phyloP scores from a whole-genome alignment of 1,284 basidiomycete genomes.

The Bjerkandera adusta region DNA sequence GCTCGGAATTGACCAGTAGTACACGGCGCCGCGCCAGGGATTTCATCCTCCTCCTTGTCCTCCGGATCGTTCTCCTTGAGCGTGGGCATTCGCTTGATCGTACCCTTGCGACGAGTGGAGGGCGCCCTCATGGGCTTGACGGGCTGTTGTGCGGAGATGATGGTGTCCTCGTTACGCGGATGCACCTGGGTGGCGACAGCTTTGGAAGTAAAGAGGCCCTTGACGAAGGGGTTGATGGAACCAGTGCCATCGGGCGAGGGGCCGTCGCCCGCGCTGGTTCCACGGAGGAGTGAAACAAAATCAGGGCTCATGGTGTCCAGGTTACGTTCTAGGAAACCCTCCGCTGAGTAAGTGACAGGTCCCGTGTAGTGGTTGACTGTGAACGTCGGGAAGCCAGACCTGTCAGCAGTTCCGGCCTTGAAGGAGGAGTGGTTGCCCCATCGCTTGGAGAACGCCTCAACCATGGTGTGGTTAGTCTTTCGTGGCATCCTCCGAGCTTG shows the following conservation, averaged over 20 bases:
- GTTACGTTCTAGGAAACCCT: constrained; percentile 88
- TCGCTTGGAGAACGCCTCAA: constrained; percentile 90
- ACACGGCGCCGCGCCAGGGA: constrained; percentile 53
- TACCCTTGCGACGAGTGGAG: constrained; percentile 79
- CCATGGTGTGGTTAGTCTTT: constrained; percentile 93
- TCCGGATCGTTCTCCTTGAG: constrained; percentile 58
- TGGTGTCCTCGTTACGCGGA: constrained; percentile 90
- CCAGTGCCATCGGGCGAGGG: constrained; percentile 64
- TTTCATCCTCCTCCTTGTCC: constrained; percentile 54
- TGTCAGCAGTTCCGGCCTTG: constrained; percentile 74
- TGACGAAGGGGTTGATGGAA: constrained; percentile 88
- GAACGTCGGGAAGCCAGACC: constrained; percentile 84
- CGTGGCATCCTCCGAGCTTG: constrained; percentile 85
- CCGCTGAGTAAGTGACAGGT: constrained; percentile 88
- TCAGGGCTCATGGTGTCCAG: constrained; percentile 90
- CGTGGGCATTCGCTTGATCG: constrained; percentile 60
- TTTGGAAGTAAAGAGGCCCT: constrained; percentile 84
- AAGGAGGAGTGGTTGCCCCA: constrained; percentile 94
- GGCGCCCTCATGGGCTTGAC: constrained; percentile 93
- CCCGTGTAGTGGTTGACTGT: constrained; percentile 92
- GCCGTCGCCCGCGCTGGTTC: constrained; percentile 40
- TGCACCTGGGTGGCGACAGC: constrained; percentile 90
- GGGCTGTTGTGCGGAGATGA: constrained; percentile 90
- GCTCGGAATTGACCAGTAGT: constrained; percentile 87
- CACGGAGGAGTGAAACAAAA: constrained; percentile 87